phyloP scores from a whole-genome alignment of 1,139 yeast species.

The Petasospora rhodanensis region DNA sequence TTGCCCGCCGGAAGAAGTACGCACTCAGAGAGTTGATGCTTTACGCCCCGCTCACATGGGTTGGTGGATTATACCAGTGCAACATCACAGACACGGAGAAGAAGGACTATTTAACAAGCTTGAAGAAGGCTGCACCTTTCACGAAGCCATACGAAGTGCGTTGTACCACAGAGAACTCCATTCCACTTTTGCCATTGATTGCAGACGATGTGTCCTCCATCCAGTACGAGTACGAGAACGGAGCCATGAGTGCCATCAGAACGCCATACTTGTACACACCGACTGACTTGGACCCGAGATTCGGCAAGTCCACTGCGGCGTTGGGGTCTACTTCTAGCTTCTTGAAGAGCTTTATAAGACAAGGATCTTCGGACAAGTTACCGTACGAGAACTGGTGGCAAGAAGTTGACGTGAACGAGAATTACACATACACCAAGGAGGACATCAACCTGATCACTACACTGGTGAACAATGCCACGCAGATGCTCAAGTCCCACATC shows the following conservation, averaged over 20 bases:
- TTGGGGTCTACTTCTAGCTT: conserved; percentile 24
- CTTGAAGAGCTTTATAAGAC: conserved; percentile 13
- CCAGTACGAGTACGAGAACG: conserved; percentile 37
- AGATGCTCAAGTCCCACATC: conserved; percentile 14
- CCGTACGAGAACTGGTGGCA: conserved; percentile 41
- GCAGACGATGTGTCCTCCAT: conserved; percentile 52
- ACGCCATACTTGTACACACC: conserved; percentile 60
- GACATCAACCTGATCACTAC: conserved; percentile 33
- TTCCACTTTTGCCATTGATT: conserved; percentile 53
- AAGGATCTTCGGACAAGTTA: conserved; percentile 21
- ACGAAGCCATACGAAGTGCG: conserved; percentile 23
- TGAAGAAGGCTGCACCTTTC: conserved; percentile 20
- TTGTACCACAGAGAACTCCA: conserved; percentile 37
- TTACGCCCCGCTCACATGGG: conserved; percentile 54
- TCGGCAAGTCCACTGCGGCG: conserved; percentile 31
- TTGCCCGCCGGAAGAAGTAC: conserved; percentile 61
- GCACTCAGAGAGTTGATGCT: conserved; percentile 45
- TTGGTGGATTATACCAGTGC: conserved; percentile 66
- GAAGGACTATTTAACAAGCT: conserved; percentile 27
- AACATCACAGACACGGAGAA: conserved; percentile 32
- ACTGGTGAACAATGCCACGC: conserved; percentile 32
- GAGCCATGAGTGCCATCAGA: conserved; percentile 36
- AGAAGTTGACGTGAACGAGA: conserved; percentile 46
- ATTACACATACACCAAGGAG: conserved; percentile 37
- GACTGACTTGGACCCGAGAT: conserved; percentile 39